Percentiles rank a stretch among this genome's conserved stretches.
Evolutionary conservation across 208 protist genomes (phyloP).

Genomic region (Crithidia expoeki): DNA sequence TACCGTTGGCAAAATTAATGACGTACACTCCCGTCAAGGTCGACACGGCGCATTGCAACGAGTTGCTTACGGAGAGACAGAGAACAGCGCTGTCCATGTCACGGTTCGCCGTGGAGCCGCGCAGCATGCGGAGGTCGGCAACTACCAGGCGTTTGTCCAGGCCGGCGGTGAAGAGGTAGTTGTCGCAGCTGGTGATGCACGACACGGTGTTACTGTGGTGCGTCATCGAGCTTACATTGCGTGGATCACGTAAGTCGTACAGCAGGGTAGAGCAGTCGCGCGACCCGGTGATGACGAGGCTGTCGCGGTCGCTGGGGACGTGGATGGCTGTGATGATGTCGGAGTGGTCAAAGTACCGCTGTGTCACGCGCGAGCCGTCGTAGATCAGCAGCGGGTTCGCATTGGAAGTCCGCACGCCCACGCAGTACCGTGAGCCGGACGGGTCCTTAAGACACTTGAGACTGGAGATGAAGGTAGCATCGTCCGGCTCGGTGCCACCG

Average conservation of each 20-base stretch:
- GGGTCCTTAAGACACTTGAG: conserved; percentile 59
- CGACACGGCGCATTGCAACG: conserved; percentile 79
- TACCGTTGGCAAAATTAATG: conserved; percentile 69
- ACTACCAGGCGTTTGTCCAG: conserved; percentile 80
- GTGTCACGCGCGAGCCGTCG: conserved; percentile 59
- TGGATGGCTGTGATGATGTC: conserved; percentile 87
- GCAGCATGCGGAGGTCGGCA: conserved; percentile 82
- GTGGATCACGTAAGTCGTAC: conserved; percentile 68
- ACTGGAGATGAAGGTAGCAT: conserved; percentile 75
- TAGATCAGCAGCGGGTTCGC: conserved; percentile 67
- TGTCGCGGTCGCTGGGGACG: conserved; percentile 66
- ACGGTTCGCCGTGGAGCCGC: conserved; percentile 30
- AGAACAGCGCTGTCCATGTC: conserved; percentile 87
- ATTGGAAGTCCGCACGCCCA: conserved; percentile 49
- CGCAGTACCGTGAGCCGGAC: conserved; percentile 58
- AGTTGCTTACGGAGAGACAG: conserved; percentile 64
- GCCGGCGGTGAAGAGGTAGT: conserved; percentile 83
- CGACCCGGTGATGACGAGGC: conserved; percentile 80
- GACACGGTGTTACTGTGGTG: conserved; percentile 83
- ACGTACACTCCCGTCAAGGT: conserved; percentile 84
- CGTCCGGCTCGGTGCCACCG: conserved; percentile 69
- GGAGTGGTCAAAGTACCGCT: conserved; percentile 80
- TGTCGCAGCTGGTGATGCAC: conserved; percentile 72
- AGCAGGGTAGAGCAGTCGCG: conserved; percentile 82
- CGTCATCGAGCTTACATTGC: conserved; percentile 43